phyloP scores from a whole-genome alignment of 2,329 filamentous ascomycete genomes.

The Cyanodermella asteris region DNA sequence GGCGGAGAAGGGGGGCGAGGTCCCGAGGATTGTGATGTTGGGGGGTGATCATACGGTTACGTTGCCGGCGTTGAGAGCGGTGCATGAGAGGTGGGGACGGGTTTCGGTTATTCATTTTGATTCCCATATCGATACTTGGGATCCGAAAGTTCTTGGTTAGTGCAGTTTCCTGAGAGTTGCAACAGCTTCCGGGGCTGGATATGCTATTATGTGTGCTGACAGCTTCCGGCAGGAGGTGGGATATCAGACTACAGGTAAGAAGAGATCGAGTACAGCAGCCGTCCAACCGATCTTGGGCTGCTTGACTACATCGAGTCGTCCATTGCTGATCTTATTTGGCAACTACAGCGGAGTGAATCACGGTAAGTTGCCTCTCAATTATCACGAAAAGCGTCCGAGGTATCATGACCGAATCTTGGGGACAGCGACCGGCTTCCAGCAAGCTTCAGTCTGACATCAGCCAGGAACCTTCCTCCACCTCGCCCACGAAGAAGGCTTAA shows the following conservation, averaged over 20 bases:
- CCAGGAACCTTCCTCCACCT: conserved; percentile 32
- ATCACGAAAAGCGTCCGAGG: no score
- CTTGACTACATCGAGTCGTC: no score
- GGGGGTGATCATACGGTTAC: conserved; percentile 37
- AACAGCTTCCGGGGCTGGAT: conserved; percentile 19
- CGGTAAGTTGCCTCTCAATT: no score
- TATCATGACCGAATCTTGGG: neutral
- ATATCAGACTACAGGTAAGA: no score
- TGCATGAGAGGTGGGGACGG: conserved; percentile 25
- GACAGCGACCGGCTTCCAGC: neutral
- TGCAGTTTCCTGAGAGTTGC: conserved; percentile 5
- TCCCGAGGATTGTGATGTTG: conserved; percentile 29
- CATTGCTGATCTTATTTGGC: no score
- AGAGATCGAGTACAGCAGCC: no score
- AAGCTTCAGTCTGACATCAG: neutral
- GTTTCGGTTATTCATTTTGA: conserved; percentile 38
- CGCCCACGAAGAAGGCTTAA: conserved; percentile 33
- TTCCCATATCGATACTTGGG: conserved; percentile 34
- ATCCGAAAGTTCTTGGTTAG: conserved; percentile 28
- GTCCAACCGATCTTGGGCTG: no score
- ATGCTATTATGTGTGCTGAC: conserved; percentile 28
- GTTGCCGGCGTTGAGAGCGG: conserved; percentile 28
- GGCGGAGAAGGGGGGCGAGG: conserved; percentile 15
- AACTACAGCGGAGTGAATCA: conserved; percentile 27
- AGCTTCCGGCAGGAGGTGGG: neutral